phyloP scores from a whole-genome alignment of 306 rosid genomes.

The Gynostemma pentaphyllum region DNA sequence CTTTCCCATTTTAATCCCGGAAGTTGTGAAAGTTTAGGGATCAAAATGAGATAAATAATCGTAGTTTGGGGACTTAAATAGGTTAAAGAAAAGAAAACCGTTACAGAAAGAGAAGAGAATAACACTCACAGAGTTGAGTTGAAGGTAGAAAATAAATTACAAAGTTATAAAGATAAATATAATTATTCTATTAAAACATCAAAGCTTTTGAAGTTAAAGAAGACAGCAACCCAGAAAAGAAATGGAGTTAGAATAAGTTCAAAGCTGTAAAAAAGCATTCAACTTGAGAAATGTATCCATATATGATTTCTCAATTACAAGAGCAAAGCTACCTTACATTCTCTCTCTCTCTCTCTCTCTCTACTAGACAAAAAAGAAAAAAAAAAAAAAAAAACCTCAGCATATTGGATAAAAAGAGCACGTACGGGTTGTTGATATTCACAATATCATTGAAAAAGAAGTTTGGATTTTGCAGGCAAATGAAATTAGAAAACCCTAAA shows the following conservation, averaged over 20 bases:
- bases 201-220: too few species aligned
- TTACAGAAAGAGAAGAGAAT: not conserved
- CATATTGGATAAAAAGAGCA: not conserved
- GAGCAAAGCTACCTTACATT: not conserved
- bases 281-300: not conserved
- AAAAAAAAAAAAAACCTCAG: too few species aligned
- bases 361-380: too few species aligned
- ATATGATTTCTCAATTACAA: constrained; percentile 12
- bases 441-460: not conserved
- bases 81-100: not conserved
- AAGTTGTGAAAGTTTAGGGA: too few species aligned
- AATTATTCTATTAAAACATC: too few species aligned
- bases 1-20: too few species aligned
- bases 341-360: not conserved
- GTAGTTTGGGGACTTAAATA: not conserved
- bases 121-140: too few species aligned
- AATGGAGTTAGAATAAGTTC: too few species aligned
- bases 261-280: not conserved
- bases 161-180: too few species aligned
- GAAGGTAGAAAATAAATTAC: too few species aligned
- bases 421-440: not conserved
- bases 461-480: not conserved
- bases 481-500: not conserved
- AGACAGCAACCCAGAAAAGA: too few species aligned
- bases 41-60: not conserved